These are phyloP conservation scores for Yueomyces sinensis DNA, from an alignment of 805 yeast species.

Conservation along the genomic window DNA sequence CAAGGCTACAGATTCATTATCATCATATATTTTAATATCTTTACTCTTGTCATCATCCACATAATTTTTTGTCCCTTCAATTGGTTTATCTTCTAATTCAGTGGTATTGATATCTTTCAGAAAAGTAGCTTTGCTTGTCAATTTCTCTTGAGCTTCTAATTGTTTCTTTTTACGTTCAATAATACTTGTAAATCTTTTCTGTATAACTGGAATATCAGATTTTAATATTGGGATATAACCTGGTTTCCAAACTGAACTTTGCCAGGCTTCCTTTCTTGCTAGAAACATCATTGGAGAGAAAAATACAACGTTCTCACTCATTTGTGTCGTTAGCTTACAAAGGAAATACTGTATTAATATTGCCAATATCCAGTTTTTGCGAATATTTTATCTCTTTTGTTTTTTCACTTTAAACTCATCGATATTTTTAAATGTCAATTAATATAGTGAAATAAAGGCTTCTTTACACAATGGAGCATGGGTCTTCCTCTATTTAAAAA, in stretches of 20 bases:
- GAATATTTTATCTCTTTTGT: background rate
- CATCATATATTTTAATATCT: too few species aligned
- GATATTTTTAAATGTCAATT: too few species aligned
- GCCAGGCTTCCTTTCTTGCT: slow-evolving; percentile 9
- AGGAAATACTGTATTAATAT: too few species aligned
- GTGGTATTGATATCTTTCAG: too few species aligned
- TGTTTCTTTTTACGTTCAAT: background rate
- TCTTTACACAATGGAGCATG: too few species aligned
- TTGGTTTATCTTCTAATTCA: too few species aligned
- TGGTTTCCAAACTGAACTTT: slow-evolving; percentile 10
- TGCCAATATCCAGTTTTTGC: background rate
- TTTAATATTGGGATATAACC: slow-evolving; percentile 18
- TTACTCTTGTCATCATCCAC: background rate
- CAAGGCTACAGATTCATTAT: too few species aligned
- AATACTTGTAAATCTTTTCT: slow-evolving; percentile 4
- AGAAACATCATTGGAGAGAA: slow-evolving; percentile 11
- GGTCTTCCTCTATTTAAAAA: too few species aligned
- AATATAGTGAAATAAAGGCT: too few species aligned
- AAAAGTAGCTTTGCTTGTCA: background rate
- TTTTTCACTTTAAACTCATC: background rate
- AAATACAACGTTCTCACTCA: slow-evolving; percentile 6
- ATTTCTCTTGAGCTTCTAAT: background rate
- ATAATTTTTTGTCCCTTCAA: background rate
- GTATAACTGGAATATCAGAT: slow-evolving; percentile 12
- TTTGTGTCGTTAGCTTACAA: too few species aligned